These are phyloP conservation scores for Neonectria hederae DNA, from an alignment of 2,329 filamentous ascomycete species.

Conservation along the genomic window DNA sequence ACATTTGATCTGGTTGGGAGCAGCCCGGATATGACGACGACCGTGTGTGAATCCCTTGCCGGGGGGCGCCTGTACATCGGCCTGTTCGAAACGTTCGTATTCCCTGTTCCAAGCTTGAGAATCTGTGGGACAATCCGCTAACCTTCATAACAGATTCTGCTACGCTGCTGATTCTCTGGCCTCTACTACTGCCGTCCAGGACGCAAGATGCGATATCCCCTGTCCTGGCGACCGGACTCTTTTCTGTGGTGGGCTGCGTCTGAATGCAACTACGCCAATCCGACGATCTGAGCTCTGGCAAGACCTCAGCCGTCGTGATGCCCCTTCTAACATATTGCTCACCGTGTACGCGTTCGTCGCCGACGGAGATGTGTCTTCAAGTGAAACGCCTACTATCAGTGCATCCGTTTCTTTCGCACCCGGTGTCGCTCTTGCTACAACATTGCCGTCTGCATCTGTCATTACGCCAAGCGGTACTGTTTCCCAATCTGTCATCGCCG, in stretches of 20 bases:
- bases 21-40: slow-evolving; percentile 23
- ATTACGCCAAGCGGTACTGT: background rate
- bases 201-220: slow-evolving; percentile 19
- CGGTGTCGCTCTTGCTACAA: background rate
- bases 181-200: background rate
- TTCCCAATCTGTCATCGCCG: too few relatives aligned
- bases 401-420: background rate
- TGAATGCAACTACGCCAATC: background rate
- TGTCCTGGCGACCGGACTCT: slow-evolving; percentile 29
- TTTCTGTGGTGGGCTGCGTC: slow-evolving; percentile 24
- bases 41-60: slow-evolving; percentile 9
- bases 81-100: slow-evolving; percentile 17
- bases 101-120: background rate
- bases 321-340: slow-evolving; percentile 20
- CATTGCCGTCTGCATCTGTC: background rate
- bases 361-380: too few relatives aligned
- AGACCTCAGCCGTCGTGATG: slow-evolving; percentile 9
- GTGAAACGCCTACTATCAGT: background rate
- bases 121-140: background rate
- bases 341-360: slow-evolving; percentile 19
- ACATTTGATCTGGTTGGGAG: slow-evolving; percentile 19
- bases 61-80: slow-evolving; percentile 15
- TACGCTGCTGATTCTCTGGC: slow-evolving; percentile 21
- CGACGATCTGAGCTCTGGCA: background rate
- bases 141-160: slow-evolving; percentile 22